Base-by-base conservation (phyloP, 306 rosid genomes). In the Abrus precatorius region DNA sequence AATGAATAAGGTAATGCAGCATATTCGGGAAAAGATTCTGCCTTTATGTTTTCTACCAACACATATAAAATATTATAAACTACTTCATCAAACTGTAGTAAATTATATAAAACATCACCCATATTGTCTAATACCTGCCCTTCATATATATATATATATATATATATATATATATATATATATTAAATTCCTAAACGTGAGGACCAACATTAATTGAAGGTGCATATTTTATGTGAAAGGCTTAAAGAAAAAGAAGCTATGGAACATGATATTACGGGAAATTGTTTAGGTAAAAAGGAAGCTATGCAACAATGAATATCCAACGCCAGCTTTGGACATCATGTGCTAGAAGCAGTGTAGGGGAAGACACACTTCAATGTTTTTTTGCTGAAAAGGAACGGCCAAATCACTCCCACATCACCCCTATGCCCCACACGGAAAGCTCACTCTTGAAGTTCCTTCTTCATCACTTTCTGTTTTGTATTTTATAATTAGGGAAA, bases 381-480 rank as follows among this genome's bases (percentile, higher is more conserved):
- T 67, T 47, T 59, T 48, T 44, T 60, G 13, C 27, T 32, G 79
- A 83, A 77, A 73, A 72, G 72, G 34, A 38, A 32, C 57, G 28
- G 13, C 74, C 81, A 68, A 57, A 79, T 74, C 77, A 74, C 56
- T 41, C 50, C 81, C 50, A 72, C 80, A 83, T 77, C 82, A 83
- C 69, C 74, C 55, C 29, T 41, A 62, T 50, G 53, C 70, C 65
- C 80, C 86, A 83, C 79, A 33, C 50, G 50, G 55, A 73, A 67
- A 75, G 40, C 33, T 33, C 30, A 62, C 36, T 1, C 44, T 8
- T 29, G 11, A 32, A 69, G 28, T 57, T 69, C 38, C 12, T 57
- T n/a, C 20, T 72, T 57, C 61, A 13, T 29, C 38, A 56, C 9
- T 65, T 77, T 14, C 44, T 77, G 6, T 50, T 27, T 20, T 36